Evolutionary conservation across 2,329 filamentous ascomycete species (phyloP).

Genomic region (Alternaria conjuncta): DNA sequence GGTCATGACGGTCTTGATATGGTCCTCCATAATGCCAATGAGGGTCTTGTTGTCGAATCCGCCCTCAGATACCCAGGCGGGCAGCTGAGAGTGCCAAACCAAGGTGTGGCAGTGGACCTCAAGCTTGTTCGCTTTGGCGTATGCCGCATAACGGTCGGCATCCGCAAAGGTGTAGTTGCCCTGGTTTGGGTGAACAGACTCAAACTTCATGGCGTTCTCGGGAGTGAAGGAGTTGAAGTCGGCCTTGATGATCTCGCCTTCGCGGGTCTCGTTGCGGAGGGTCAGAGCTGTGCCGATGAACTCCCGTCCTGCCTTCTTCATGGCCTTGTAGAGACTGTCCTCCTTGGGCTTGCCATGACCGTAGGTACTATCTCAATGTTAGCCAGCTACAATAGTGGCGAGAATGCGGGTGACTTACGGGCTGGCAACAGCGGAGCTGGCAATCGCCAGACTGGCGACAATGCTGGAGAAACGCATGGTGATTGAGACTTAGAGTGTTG

Average conservation of each 20-base stretch:
- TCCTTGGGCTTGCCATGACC: conserved; percentile 9
- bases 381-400: background rate
- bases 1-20: conserved; percentile 49
- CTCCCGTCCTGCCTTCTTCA: conserved; percentile 26
- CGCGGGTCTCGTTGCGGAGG: conserved; percentile 31
- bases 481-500: conserved; percentile 3
- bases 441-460: conserved; percentile 29
- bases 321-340: conserved; percentile 35
- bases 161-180: conserved; percentile 49
- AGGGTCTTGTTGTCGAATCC: conserved; percentile 50
- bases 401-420: conserved; percentile 8
- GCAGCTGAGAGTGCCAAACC: conserved; percentile 52
- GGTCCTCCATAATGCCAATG: conserved; percentile 50
- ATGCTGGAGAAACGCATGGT: conserved; percentile 38
- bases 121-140: conserved; percentile 45
- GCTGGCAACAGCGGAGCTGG: conserved; percentile 29
- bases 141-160: conserved; percentile 44
- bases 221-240: conserved; percentile 41
- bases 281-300: conserved; percentile 39
- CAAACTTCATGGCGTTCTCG: conserved; percentile 43
- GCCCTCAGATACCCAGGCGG: conserved; percentile 48
- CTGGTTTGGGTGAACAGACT: conserved; percentile 46
- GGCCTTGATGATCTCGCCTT: conserved; percentile 32
- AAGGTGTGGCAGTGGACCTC: conserved; percentile 50
- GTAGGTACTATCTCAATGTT: background rate